Conservation (phyloP, 2,329 filamentous ascomycete species). For the Fusarium sp. region DNA sequence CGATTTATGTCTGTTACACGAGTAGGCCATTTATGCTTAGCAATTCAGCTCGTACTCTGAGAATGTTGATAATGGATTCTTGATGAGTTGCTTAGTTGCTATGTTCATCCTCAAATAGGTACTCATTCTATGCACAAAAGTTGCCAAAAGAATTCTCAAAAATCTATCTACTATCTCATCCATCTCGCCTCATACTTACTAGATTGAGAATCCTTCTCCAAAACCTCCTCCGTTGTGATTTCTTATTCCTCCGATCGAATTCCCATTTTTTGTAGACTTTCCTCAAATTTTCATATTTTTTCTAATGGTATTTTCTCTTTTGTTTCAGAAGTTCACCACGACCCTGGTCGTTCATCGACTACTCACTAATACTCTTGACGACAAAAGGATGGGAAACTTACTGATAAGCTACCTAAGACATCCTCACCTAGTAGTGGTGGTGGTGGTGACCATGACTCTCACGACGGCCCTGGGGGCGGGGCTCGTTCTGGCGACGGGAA, state of each 20-base stretch:
- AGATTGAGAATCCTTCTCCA: not conserved
- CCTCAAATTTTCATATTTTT: not conserved
- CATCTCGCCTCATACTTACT: not conserved
- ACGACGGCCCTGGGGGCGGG: not conserved
- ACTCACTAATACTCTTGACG: not conserved
- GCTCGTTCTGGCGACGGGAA: not conserved
- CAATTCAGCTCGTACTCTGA: rapidly evolving
- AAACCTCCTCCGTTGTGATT: too few species aligned
- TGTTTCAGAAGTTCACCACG: not conserved
- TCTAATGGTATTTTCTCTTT: too few species aligned
- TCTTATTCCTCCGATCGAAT: rapidly evolving
- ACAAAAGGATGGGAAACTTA: not conserved
- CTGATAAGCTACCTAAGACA: not conserved
- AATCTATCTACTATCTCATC: not conserved
- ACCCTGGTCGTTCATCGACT: not conserved
- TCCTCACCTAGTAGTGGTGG: not conserved
- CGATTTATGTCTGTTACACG: too few species aligned
- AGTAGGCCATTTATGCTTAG: rapidly evolving
- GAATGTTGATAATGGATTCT: rapidly evolving
- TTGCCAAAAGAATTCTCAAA: too few species aligned
- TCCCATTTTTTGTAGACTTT: not conserved
- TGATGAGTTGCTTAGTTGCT: too few species aligned
- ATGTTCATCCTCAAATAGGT: not conserved
- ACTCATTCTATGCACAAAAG: too few species aligned
- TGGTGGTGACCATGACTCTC: not conserved